phyloP scores from a whole-genome alignment of 768 basidiomycete genomes.

The Mycena capillaripes region DNA sequence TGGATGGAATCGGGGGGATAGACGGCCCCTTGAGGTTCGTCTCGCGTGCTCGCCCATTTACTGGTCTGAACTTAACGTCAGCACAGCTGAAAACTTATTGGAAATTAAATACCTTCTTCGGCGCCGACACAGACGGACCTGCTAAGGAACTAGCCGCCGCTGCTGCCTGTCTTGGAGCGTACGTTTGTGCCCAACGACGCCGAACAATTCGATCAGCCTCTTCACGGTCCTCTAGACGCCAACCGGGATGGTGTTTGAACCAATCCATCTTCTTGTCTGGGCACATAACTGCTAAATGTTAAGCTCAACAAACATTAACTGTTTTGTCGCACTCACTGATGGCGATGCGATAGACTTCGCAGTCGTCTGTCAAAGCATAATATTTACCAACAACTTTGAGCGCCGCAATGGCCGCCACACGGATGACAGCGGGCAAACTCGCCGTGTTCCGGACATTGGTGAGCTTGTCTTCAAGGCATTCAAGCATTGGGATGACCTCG shows the following conservation, averaged over 20 bases:
- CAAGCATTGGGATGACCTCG: conserved; percentile 39
- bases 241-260: conserved; percentile 32
- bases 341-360: conserved; percentile 40
- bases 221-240: not conserved
- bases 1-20: not conserved
- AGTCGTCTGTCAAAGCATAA: conserved; percentile 41
- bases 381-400: conserved; percentile 38
- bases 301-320: not conserved
- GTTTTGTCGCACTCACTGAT: conserved; percentile 28
- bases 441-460: conserved; percentile 24
- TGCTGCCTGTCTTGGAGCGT: not conserved
- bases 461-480: conserved; percentile 31
- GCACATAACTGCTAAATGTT: conserved; percentile 41
- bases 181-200: not conserved
- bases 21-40: no score
- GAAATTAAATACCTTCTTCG: no score
- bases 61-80: no score
- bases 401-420: conserved; percentile 23
- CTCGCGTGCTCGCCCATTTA: no score
- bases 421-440: conserved; percentile 16
- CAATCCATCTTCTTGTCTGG: conserved; percentile 39
- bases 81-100: no score
- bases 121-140: no score
- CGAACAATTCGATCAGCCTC: conserved; percentile 19
- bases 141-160: no score